Base-by-base conservation (phyloP, 2,329 filamentous ascomycete genomes). In the Colletotrichum sp. region DNA sequence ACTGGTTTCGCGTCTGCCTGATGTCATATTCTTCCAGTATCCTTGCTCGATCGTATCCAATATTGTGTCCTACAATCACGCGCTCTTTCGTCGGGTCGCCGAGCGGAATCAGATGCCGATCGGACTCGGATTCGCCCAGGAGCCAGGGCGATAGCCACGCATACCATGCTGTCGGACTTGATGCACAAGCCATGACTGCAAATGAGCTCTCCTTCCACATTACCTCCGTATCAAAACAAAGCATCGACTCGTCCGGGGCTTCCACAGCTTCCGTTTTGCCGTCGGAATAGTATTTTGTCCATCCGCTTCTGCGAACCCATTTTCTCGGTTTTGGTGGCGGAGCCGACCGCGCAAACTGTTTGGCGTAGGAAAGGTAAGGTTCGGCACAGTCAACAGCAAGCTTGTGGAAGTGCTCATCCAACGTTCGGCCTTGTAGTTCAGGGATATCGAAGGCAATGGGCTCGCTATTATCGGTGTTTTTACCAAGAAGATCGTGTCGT, bases 131-230 rank as follows among this genome's bases (percentile, higher is more conserved):
- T 86, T 99, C 95, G 34, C 93, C 95, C 21, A 99, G 86, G 44
- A 99, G 87, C 96, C 96, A 99, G 0, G 97, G 97, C 15, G 97
- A 99, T 69, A 99, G 85, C 97, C 97, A 99, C 1, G 94, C 95
- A 86, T 99, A 99, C 98, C 98, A 99, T 34, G 96, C 93, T 5
- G 93, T 96, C 1, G 95, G 93, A 79, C 96, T 96, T 21, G 93
- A 95, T 16, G 98, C 97, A 83, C 96, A 99, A 26, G 98, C 97
- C 95, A 99, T 99, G 73, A 98, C 95, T 1, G 98, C 96, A 84
- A 95, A 99, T 0, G 94, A 93, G 79, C 93, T 96, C 82, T 97
- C 92, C 83, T 98, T 98, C 91, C 94, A 99, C 93, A 99, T 93
- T 63, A 98, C 96, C 85, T 99, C 97, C 1, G 96, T 98, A 85